Evolutionary conservation across 345 rosid species (phyloP).

Genomic region (Eucalyptus regnans): DNA sequence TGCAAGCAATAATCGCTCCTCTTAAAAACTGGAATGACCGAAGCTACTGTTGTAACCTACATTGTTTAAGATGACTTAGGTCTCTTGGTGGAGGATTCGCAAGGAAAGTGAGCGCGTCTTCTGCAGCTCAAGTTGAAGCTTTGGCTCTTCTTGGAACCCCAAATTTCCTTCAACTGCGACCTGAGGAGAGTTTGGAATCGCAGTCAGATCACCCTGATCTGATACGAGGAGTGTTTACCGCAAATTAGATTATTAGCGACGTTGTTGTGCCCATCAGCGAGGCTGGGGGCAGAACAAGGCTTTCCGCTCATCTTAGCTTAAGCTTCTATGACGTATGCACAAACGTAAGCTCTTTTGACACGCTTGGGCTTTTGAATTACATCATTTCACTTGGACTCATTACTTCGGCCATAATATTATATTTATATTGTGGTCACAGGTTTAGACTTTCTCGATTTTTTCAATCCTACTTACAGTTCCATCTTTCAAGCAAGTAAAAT

Average conservation of each 20-base stretch:
- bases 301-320: not conserved
- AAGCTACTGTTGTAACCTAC: not conserved
- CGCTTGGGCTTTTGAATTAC: not conserved
- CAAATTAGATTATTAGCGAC: not conserved
- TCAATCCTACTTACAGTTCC: not conserved
- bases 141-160: not conserved
- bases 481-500: not conserved
- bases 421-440: not conserved
- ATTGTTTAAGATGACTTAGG: not conserved
- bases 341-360: not conserved
- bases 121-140: not conserved
- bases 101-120: not conserved
- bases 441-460: not conserved
- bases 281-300: not conserved
- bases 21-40: not conserved
- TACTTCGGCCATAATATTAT: not conserved
- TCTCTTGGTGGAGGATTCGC: not conserved
- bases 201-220: not conserved
- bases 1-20: not conserved
- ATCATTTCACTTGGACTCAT: not conserved
- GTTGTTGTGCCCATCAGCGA: rapidly evolving
- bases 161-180: not conserved
- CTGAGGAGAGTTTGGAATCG: not conserved
- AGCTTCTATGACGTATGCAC: not conserved
- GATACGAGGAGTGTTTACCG: not conserved